phyloP scores from a whole-genome alignment of 2,329 filamentous ascomycete species.

The Didymella pomorum region DNA sequence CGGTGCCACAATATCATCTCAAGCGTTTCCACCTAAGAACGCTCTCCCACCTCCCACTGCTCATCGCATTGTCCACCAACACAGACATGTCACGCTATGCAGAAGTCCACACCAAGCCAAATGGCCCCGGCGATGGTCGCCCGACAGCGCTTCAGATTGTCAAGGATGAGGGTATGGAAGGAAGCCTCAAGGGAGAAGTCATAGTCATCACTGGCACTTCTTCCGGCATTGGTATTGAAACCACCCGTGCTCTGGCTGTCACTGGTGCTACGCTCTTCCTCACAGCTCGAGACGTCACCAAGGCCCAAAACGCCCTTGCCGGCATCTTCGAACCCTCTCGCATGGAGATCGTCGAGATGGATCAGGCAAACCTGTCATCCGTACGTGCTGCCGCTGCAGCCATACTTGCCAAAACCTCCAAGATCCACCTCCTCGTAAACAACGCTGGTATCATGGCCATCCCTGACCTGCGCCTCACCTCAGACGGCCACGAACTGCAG shows the following conservation, averaged over 20 bases:
- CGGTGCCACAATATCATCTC: background rate
- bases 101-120: background rate
- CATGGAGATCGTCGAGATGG: background rate
- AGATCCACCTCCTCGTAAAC: background rate
- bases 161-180: constrained; percentile 41
- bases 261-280: background rate
- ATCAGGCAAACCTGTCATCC: background rate
- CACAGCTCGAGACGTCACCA: background rate
- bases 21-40: background rate
- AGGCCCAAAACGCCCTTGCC: background rate
- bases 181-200: background rate
- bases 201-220: background rate
- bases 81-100: constrained; percentile 6
- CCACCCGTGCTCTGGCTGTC: background rate
- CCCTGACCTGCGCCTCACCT: background rate
- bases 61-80: background rate
- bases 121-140: constrained; percentile 51
- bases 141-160: constrained; percentile 55
- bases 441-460: background rate
- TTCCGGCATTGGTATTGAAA: background rate
- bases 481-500: background rate
- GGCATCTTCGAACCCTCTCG: background rate
- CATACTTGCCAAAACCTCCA: background rate
- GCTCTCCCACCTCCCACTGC: background rate
- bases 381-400: background rate